Evolutionary conservation across 2,329 filamentous ascomycete species (phyloP).

Genomic region (Stachybotrys chlorohalonatus): DNA sequence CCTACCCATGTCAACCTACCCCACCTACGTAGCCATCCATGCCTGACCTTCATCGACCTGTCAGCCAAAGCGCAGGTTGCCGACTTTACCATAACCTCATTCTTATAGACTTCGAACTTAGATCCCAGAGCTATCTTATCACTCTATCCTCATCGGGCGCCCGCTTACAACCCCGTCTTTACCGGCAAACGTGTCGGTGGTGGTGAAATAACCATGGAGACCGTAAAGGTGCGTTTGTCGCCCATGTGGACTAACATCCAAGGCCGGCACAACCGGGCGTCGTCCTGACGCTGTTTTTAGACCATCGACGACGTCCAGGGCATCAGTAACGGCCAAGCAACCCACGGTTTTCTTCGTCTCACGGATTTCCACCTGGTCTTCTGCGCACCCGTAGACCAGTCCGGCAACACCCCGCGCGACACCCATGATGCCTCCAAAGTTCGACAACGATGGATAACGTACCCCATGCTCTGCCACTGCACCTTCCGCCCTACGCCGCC

Average conservation of each 20-base stretch:
- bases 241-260: slow-evolving; percentile 1
- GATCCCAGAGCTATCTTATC: not conserved
- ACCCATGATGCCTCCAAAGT: slow-evolving; percentile 18
- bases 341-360: slow-evolving; percentile 48
- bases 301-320: slow-evolving; percentile 50
- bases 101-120: not conserved
- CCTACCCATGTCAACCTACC: too few species aligned
- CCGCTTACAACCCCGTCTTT: not conserved
- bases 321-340: slow-evolving; percentile 48
- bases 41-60: too few species aligned
- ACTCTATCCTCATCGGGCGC: not conserved
- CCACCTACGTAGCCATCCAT: too few species aligned
- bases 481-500: slow-evolving; percentile 65
- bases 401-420: slow-evolving; percentile 10
- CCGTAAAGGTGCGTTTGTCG: slow-evolving; percentile 25
- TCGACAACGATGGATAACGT: slow-evolving; percentile 85
- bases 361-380: slow-evolving; percentile 55
- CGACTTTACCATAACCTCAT: too few species aligned
- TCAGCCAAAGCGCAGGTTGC: too few species aligned
- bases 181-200: not conserved
- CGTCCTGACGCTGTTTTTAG: slow-evolving; percentile 19
- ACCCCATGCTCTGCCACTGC: slow-evolving; percentile 81
- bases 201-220: slow-evolving; percentile 23
- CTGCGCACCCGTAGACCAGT: slow-evolving; percentile 30
- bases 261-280: not conserved